These are phyloP conservation scores for Phialemonium atrogriseum DNA, from an alignment of 2,329 filamentous ascomycete genomes.

Conservation along the genomic window DNA sequence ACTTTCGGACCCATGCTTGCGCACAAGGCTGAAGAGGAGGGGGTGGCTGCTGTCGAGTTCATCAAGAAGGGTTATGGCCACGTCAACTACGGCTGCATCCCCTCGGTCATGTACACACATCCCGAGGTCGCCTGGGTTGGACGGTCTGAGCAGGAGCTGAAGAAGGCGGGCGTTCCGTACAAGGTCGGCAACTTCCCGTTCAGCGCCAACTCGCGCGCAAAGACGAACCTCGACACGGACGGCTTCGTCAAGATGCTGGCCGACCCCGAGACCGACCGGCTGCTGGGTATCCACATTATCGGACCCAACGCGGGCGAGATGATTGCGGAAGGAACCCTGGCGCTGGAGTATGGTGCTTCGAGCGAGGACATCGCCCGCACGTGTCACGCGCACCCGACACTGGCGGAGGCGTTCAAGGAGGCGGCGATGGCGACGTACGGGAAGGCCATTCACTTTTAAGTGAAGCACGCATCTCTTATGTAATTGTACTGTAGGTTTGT, in stretches of 20 bases:
- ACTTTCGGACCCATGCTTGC: conserved; percentile 99
- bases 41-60: conserved; percentile 88
- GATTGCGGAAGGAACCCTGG: conserved; percentile 95
- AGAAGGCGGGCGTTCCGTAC: conserved; percentile 84
- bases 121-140: conserved; percentile 98
- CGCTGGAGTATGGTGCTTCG: conserved; percentile 91
- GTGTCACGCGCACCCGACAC: conserved; percentile 91
- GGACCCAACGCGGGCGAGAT: conserved; percentile 96
- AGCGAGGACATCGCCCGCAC: conserved; percentile 92
- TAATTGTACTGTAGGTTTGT: conserved; percentile 18
- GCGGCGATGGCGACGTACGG: conserved; percentile 95
- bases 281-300: conserved; percentile 94
- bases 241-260: conserved; percentile 96
- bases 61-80: conserved; percentile 97
- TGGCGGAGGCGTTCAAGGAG: conserved; percentile 98
- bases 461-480: too few species aligned
- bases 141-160: conserved; percentile 93
- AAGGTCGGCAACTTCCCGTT: conserved; percentile 93
- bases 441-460: conserved; percentile 91
- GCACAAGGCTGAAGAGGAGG: conserved; percentile 99
- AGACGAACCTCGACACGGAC: conserved; percentile 96
- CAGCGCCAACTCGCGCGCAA: conserved; percentile 94
- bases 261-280: conserved; percentile 91
- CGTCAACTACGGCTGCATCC: conserved; percentile 97
- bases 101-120: conserved; percentile 99